A percentile compares a stretch with the other conserved stretches of the same genome.
Conservation (phyloP, 2,329 filamentous ascomycete genomes). For the Sordariomycetes sp. region DNA sequence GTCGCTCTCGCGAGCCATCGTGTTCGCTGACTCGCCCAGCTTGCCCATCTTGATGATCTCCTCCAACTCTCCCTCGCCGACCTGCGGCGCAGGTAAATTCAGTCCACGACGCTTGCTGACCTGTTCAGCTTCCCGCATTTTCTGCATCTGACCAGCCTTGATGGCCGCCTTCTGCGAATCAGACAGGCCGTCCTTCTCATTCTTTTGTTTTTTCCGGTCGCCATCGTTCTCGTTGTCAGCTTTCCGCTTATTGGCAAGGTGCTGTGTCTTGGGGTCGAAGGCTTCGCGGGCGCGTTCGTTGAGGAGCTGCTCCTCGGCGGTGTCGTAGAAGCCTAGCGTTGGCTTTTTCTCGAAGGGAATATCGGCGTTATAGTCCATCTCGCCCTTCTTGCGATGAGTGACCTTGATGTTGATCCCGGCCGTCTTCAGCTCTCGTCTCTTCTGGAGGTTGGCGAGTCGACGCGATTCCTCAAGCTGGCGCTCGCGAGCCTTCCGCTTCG, state of each 20-base stretch:
- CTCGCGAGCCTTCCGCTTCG: conserved; percentile 93
- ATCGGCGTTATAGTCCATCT: conserved; percentile 99
- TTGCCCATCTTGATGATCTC: conserved; percentile 99
- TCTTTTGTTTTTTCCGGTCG: conserved; percentile 80
- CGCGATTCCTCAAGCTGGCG: conserved; percentile 92
- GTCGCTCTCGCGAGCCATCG: conserved; percentile 66
- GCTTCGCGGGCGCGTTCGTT: conserved; percentile 80
- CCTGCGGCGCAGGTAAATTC: conserved; percentile 81
- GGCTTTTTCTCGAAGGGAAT: conserved; percentile 95
- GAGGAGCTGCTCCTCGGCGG: conserved; percentile 64
- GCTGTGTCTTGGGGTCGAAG: conserved; percentile 90
- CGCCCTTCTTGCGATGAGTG: conserved; percentile 78
- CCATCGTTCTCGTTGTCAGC: conserved; percentile 79
- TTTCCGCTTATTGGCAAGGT: conserved; percentile 85
- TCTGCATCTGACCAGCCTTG: conserved; percentile 90
- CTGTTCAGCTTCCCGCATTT: conserved; percentile 90
- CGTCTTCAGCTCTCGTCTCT: conserved; percentile 91
- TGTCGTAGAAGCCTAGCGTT: conserved; percentile 87
- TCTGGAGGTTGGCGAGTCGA: conserved; percentile 82
- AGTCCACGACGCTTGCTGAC: conserved; percentile 84
- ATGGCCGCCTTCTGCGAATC: conserved; percentile 78
- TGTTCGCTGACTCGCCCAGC: conserved; percentile 77
- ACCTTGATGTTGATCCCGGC: conserved; percentile 98
- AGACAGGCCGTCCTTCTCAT: conserved; percentile 72
- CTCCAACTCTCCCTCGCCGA: conserved; percentile 86